Percentiles rank a stretch among this genome's conserved stretches.
These are phyloP conservation scores for Russula abietina DNA, from an alignment of 768 basidiomycete species.

Conservation along the genomic window DNA sequence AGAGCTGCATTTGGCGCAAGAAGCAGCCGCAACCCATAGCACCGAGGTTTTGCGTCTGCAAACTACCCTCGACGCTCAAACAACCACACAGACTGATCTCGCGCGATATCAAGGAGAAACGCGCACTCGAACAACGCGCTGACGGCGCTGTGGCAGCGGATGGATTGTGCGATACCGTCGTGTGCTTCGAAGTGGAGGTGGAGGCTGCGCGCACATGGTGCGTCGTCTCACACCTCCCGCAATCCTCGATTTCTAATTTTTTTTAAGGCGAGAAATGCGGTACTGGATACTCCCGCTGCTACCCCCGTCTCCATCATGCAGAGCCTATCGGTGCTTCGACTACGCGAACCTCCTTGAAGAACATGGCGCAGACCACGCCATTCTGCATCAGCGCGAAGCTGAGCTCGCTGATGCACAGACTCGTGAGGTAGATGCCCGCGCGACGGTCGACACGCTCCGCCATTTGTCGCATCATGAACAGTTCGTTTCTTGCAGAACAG, in stretches of 20 bases:
- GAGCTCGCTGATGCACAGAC: slow-evolving; percentile 35
- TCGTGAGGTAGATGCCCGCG: slow-evolving; percentile 32
- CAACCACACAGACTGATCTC: slow-evolving; percentile 32
- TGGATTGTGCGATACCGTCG: slow-evolving; percentile 49
- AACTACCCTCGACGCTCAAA: slow-evolving; percentile 43
- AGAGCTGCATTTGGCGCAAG: slow-evolving; percentile 41
- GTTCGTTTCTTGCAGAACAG: too few species aligned
- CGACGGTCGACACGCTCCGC: slow-evolving; percentile 33
- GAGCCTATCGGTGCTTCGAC: slow-evolving; percentile 52
- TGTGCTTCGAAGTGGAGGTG: slow-evolving; percentile 56
- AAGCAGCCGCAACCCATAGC: slow-evolving; percentile 39
- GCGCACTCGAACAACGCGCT: slow-evolving; percentile 51
- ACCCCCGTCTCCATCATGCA: slow-evolving; percentile 53
- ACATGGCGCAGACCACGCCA: slow-evolving; percentile 51
- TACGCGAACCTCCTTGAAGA: slow-evolving; percentile 66
- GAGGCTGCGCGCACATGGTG: slow-evolving; percentile 56
- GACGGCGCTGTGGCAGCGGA: slow-evolving; percentile 45
- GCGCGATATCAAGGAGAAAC: slow-evolving; percentile 56
- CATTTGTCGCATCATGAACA: too few species aligned
- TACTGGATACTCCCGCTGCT: slow-evolving; percentile 36
- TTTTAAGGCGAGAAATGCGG: slow-evolving; percentile 20
- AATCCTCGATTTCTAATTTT: too few species aligned
- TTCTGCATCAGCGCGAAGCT: slow-evolving; percentile 48
- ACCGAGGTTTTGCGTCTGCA: slow-evolving; percentile 42
- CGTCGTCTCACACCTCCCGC: slow-evolving; percentile 24